Percentiles rank a stretch among this genome's conserved stretches.
These are phyloP conservation scores for Yamadazyma olivae DNA, from an alignment of 805 yeast species.

Conservation along the genomic window DNA sequence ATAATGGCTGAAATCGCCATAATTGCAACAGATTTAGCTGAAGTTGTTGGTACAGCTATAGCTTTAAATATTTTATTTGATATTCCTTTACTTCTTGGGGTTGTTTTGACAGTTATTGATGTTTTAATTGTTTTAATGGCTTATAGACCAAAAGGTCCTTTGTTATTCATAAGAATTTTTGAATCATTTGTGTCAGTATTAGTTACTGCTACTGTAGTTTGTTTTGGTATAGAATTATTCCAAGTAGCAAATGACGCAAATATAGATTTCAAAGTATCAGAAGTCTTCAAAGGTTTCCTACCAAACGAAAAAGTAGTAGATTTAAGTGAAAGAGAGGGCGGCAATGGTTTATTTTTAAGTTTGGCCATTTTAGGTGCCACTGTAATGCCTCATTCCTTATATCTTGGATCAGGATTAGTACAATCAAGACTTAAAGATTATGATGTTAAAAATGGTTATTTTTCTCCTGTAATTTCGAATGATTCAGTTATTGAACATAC, in stretches of 20 bases:
- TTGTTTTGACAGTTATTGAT: conserved; percentile 74
- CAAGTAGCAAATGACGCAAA: conserved; percentile 54
- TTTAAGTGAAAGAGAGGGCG: conserved; percentile 44
- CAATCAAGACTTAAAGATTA: conserved; percentile 79
- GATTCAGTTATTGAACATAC: conserved; percentile 1
- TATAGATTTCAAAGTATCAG: conserved; percentile 42
- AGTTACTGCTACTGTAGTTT: conserved; percentile 70
- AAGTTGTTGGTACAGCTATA: conserved; percentile 91
- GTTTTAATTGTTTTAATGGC: conserved; percentile 77
- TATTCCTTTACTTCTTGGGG: conserved; percentile 74
- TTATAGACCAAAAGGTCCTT: conserved; percentile 70
- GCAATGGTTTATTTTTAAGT: conserved; percentile 67
- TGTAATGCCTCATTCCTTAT: conserved; percentile 90
- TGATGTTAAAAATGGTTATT: conserved; percentile 64
- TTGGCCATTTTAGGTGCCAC: conserved; percentile 91
- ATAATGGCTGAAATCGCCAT: conserved; percentile 80
- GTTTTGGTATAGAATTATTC: conserved; percentile 74
- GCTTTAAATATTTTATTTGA: conserved; percentile 73
- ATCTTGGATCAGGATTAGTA: conserved; percentile 82
- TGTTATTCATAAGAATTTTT: conserved; percentile 71
- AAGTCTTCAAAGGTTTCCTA: conserved; percentile 65
- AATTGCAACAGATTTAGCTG: conserved; percentile 90
- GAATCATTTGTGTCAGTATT: conserved; percentile 70
- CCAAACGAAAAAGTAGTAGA: conserved; percentile 47
- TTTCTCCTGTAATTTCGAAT: conserved; percentile 17